These are phyloP conservation scores for Helminthosporium solani DNA, from an alignment of 2,329 filamentous ascomycete genomes.

Conservation along the genomic window DNA sequence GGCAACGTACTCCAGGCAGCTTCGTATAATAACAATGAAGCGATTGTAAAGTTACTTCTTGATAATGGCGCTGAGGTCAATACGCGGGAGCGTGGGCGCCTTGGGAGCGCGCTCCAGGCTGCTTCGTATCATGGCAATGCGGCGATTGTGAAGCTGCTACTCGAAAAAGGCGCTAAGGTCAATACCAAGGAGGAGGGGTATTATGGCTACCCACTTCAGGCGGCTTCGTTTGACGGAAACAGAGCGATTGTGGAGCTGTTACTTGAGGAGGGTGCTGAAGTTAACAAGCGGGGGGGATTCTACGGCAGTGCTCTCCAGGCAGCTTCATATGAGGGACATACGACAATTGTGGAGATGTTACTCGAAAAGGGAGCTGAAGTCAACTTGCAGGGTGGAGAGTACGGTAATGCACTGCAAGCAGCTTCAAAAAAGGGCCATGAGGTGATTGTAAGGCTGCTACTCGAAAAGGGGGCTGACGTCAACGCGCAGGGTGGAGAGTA, in stretches of 20 bases:
- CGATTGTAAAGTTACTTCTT: background rate
- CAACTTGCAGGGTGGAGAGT: slow-evolving; percentile 19
- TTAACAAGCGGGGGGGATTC: slow-evolving; percentile 22
- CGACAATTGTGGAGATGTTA: slow-evolving; percentile 21
- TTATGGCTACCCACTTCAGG: no score
- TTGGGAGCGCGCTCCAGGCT: slow-evolving; percentile 1
- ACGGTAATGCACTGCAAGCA: slow-evolving; percentile 24
- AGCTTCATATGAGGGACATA: slow-evolving; percentile 15
- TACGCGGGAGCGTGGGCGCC: background rate
- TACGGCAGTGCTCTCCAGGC: slow-evolving; percentile 25
- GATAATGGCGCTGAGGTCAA: background rate
- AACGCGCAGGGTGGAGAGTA: background rate
- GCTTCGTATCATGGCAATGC: background rate
- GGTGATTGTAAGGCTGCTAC: slow-evolving; percentile 14
- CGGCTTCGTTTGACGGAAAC: slow-evolving; percentile 25
- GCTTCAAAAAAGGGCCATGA: slow-evolving; percentile 18
- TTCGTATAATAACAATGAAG: background rate
- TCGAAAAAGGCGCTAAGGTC: no score
- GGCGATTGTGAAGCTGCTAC: background rate
- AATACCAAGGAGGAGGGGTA: no score
- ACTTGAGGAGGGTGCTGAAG: slow-evolving; percentile 20
- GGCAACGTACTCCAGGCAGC: background rate
- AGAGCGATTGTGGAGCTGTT: slow-evolving; percentile 19
- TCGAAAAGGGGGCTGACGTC: background rate
- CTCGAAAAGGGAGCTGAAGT: slow-evolving; percentile 21